Evolutionary conservation across 1,284 basidiomycete genomes (phyloP), one percentile per base, ranked within the genome.

Genomic region (Apiotrichum sp.): DNA sequence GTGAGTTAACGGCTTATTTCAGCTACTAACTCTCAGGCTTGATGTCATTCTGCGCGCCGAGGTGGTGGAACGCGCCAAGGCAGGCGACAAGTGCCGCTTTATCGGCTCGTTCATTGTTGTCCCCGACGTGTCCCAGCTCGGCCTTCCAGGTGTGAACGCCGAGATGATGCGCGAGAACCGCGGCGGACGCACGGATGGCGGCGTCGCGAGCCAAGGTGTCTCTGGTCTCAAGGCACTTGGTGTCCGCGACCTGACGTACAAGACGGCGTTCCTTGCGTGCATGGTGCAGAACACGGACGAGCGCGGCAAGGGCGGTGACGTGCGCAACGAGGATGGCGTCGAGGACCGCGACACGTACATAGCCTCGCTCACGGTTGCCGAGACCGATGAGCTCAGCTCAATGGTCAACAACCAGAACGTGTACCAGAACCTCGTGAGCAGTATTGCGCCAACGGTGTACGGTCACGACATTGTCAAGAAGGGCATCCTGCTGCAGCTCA

Each of bases 401-500:
- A 98, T 98, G 96, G 89, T 97, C 62, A 83, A 91, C 65, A 84
- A 86, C 0, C 88, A 93, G 53, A 87, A 96, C 74, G 98, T 98
- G 68, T 98, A 98, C 73, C 86, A 88, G 14, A 84, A 92, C 14
- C 80, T 99, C 4, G 95, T 98, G 16, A 85, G 88, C 68, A 93
- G 89, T 69, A 96, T 98, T 61, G 96, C 96, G 2, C 96, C 96
- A 1, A 98, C 96, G 0, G 95, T 98, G 1, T 99, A 98, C 67
- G 95, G 93, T 0, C 93, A 97, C 73, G 93, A 98, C 70, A 93
- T 97, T 53, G 93, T 97, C 66, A 98, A 98, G 80, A 98, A 98
- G 76, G 96, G 96, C 8, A 82, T 99, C 40, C 78, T 98, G n/a
- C 81, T 98, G 11, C 96, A 98, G 72, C 83, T 99, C 44, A 92